These are phyloP conservation scores for Sanchytrium tribonematis DNA, from an alignment of 371 early-diverging fungal genomes.

Conservation along the genomic window DNA sequence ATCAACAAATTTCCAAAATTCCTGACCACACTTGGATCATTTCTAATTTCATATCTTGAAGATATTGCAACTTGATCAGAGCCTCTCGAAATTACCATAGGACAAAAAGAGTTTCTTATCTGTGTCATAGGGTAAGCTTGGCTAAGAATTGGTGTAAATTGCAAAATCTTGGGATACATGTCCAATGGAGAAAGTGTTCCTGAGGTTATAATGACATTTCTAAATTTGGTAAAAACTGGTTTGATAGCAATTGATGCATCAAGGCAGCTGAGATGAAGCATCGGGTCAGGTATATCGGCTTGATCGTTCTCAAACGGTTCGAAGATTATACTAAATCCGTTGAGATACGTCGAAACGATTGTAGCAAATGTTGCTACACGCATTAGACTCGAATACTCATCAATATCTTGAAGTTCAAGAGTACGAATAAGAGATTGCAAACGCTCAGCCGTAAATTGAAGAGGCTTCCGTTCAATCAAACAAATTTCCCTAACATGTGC, in stretches of 20 bases:
- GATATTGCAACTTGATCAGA: conserved; percentile 89
- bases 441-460: conserved; percentile 72
- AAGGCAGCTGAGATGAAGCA: conserved; percentile 64
- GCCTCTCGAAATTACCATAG: conserved; percentile 55
- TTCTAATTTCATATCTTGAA: conserved; percentile 86
- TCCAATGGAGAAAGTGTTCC: conserved; percentile 96
- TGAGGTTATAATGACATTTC: conserved; percentile 92
- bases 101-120: conserved; percentile 72
- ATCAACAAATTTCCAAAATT: conserved; percentile 95
- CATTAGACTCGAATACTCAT: conserved; percentile 51
- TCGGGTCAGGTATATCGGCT: conserved; percentile 75
- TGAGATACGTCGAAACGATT: conserved; percentile 74
- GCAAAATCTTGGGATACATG: conserved; percentile 92
- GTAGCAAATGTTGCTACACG: conserved; percentile 86
- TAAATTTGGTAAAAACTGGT: conserved; percentile 83
- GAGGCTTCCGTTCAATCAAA: conserved; percentile 68
- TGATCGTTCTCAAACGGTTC: conserved; percentile 91
- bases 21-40: conserved; percentile 93
- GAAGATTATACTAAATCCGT: conserved; percentile 80
- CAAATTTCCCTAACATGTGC: conserved; percentile 59
- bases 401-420: conserved; percentile 63
- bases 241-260: conserved; percentile 93
- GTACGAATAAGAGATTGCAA: conserved; percentile 63
- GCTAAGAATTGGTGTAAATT: conserved; percentile 49
- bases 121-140: conserved; percentile 78